Conservation (phyloP, 2,329 filamentous ascomycete genomes). For the Onygenales sp. region DNA sequence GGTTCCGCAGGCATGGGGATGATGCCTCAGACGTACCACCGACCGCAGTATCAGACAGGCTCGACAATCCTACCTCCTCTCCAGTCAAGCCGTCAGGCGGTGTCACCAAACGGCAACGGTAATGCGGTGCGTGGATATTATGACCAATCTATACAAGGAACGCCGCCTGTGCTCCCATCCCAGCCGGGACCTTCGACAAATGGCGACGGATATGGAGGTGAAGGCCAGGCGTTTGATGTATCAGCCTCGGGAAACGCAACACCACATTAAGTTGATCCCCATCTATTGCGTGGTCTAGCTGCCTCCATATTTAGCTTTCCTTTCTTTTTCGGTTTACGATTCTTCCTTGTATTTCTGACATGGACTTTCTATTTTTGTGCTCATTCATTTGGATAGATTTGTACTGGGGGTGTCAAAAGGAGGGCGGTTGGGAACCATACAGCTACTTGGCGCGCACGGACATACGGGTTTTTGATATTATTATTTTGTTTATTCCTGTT, state of each 20-base stretch:
- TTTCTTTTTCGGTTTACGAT: slow-evolving; percentile 1
- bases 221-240: background rate
- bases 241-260: background rate
- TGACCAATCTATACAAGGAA: slow-evolving; percentile 1
- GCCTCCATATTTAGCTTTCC: background rate
- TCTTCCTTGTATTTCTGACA: background rate
- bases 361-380: background rate
- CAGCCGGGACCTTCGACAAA: background rate
- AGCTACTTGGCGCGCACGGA: background rate
- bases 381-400: slow-evolving; percentile 2
- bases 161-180: background rate
- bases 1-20: slow-evolving; percentile 2
- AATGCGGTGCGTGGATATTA: background rate
- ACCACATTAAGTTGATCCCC: background rate
- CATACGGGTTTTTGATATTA: background rate
- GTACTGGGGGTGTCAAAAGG: background rate
- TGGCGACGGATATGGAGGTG: background rate
- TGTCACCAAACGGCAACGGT: background rate
- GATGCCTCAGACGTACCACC: slow-evolving; percentile 4
- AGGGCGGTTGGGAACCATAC: background rate
- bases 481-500: background rate
- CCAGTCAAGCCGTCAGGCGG: background rate
- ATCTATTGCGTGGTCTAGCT: background rate
- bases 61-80: background rate
- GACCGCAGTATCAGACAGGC: background rate